phyloP scores from a whole-genome alignment of 148 eudicot species.

The Diospyros kaki region DNA sequence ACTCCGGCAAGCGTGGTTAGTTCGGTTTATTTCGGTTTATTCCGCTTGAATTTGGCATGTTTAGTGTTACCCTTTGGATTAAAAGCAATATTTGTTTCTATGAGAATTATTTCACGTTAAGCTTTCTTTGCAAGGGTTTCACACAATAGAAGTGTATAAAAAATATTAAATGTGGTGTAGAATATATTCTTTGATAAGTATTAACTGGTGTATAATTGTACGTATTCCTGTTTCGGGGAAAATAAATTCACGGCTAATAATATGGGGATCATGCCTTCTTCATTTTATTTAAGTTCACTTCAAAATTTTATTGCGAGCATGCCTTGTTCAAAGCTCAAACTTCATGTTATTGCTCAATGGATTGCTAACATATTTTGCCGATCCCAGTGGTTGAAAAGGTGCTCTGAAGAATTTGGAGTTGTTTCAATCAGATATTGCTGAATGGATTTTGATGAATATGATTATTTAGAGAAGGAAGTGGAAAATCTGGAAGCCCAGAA shows the following conservation, averaged over 20 bases:
- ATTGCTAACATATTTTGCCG: neutral
- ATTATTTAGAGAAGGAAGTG: constrained; percentile 68
- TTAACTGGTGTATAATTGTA: no score
- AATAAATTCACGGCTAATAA: no score
- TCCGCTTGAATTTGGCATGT: neutral
- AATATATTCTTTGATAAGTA: no score
- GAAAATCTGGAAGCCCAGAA: constrained; percentile 47
- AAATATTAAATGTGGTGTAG: no score
- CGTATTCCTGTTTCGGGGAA: no score
- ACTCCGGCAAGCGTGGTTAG: neutral
- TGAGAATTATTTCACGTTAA: neutral
- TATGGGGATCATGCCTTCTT: no score
- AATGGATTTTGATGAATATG: constrained; percentile 87
- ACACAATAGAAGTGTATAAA: no score
- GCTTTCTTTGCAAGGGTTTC: no score
- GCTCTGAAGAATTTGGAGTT: neutral
- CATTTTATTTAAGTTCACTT: no score
- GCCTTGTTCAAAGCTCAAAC: no score
- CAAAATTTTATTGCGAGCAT: no score
- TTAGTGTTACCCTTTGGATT: neutral
- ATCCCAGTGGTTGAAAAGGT: neutral
- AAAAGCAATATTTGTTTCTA: neutral
- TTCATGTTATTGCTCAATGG: no score
- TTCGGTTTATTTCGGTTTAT: neutral
- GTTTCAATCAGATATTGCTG: constrained; percentile 11